phyloP scores from a whole-genome alignment of 2,329 filamentous ascomycete species.

The Laburnicola sp. region DNA sequence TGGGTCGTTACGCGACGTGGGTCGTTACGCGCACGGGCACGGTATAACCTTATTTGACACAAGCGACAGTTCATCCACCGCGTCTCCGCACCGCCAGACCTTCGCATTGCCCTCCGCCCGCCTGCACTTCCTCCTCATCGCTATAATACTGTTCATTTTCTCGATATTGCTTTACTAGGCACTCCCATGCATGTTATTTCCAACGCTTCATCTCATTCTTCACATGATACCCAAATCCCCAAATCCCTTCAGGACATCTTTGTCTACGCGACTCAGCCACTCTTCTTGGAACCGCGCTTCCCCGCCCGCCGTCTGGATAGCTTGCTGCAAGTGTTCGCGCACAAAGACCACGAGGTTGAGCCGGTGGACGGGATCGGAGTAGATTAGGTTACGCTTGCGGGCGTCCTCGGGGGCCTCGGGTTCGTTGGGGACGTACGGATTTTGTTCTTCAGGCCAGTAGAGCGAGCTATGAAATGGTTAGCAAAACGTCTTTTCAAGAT shows the following conservation, averaged over 20 bases:
- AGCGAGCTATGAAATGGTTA: slow-evolving; percentile 44
- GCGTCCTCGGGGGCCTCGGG: slow-evolving; percentile 52
- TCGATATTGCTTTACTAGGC: background rate
- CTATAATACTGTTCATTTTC: background rate
- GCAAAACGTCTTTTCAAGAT: background rate
- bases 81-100: too few species aligned
- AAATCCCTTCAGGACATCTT: slow-evolving; percentile 70
- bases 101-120: too few species aligned
- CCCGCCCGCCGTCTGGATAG: slow-evolving; percentile 65
- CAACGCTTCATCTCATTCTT: background rate
- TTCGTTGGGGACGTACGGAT: slow-evolving; percentile 25
- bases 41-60: too few species aligned
- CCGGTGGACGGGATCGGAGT: slow-evolving; percentile 68
- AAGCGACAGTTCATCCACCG: too few species aligned
- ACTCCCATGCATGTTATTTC: background rate
- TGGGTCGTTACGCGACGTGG: too few species aligned
- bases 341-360: slow-evolving; percentile 68
- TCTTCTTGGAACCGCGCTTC: slow-evolving; percentile 67
- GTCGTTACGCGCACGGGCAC: too few species aligned
- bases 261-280: slow-evolving; percentile 75
- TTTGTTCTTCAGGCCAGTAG: slow-evolving; percentile 45
- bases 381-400: slow-evolving; percentile 54
- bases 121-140: background rate
- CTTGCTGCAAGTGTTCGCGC: slow-evolving; percentile 60
- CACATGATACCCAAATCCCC: slow-evolving; percentile 43